Evolutionary conservation across 2,329 filamentous ascomycete species (phyloP).

Genomic region (Ceratocystiopsis sp.): DNA sequence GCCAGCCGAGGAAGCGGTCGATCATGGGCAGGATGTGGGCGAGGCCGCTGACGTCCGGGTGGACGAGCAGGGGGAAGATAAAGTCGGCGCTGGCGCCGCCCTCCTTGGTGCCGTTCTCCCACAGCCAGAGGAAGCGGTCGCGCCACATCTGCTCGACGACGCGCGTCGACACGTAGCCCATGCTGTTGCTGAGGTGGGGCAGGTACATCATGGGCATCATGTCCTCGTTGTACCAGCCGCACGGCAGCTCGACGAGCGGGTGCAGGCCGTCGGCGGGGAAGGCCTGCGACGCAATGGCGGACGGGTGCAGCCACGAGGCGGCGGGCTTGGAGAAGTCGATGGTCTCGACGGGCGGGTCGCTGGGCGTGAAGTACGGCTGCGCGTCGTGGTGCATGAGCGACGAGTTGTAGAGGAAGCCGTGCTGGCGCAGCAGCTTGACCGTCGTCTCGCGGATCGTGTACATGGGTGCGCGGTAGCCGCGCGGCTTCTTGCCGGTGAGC

Average conservation of each 20-base stretch:
- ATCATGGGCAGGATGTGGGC: conserved; percentile 37
- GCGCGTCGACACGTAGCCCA: conserved; percentile 38
- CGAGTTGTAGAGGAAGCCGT: conserved; percentile 54
- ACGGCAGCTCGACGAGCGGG: conserved; percentile 45
- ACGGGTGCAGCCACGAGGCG: conserved; percentile 47
- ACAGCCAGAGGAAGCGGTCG: conserved; percentile 44
- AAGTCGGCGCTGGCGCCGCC: conserved; percentile 49
- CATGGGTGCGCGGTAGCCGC: conserved; percentile 37
- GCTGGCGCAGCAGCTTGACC: conserved; percentile 39
- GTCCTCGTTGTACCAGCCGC: conserved; percentile 46
- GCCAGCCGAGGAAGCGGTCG: conserved; percentile 31
- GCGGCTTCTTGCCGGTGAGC: conserved; percentile 36
- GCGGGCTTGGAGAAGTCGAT: conserved; percentile 48
- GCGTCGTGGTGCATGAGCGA: conserved; percentile 49
- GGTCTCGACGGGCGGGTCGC: conserved; percentile 46
- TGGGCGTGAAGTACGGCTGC: conserved; percentile 44
- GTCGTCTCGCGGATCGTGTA: conserved; percentile 29
- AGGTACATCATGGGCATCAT: conserved; percentile 53
- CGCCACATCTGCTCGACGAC: conserved; percentile 45
- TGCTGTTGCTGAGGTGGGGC: conserved; percentile 43
- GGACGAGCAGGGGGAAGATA: conserved; percentile 60
- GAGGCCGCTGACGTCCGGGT: conserved; percentile 48
- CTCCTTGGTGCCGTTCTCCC: conserved; percentile 9
- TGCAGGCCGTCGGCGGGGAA: conserved; percentile 32
- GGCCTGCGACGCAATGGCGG: conserved; percentile 20